Conservation (phyloP, 805 yeast species). For the Torulaspora microellipsoides region DNA sequence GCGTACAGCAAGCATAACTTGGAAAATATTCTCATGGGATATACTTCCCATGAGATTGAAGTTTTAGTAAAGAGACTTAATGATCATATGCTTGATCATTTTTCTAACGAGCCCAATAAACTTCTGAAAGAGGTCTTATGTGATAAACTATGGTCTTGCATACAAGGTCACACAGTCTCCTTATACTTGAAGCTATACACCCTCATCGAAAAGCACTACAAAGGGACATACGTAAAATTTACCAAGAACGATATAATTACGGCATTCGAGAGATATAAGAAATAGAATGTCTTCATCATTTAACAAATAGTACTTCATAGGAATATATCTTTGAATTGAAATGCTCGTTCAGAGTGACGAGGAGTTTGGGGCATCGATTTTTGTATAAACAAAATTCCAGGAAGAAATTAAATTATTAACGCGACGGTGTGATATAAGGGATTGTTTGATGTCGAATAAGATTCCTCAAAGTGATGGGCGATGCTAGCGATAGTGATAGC, state of each 20-base stretch:
- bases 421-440: too few species aligned
- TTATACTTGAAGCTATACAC: conserved; percentile 51
- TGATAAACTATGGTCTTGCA: conserved; percentile 62
- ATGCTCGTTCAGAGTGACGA: too few species aligned
- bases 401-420: too few species aligned
- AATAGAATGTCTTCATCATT: conserved; percentile 1
- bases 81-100: conserved; percentile 53
- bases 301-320: background rate
- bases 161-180: conserved; percentile 58
- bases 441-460: too few species aligned
- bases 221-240: conserved; percentile 48
- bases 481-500: conserved; percentile 12
- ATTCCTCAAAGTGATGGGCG: conserved; percentile 5
- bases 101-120: conserved; percentile 29
- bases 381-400: too few species aligned
- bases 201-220: conserved; percentile 52
- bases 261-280: conserved; percentile 41
- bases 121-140: conserved; percentile 41
- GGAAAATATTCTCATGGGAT: conserved; percentile 50
- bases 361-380: too few species aligned
- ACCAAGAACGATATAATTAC: conserved; percentile 53
- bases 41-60: conserved; percentile 55
- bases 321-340: too few species aligned
- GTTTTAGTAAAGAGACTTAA: conserved; percentile 51
- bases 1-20: conserved; percentile 59